Evolutionary conservation across 2,329 filamentous ascomycete species (phyloP), one percentile per base, ranked within the genome.

Genomic region (Penicillium glabrum): DNA sequence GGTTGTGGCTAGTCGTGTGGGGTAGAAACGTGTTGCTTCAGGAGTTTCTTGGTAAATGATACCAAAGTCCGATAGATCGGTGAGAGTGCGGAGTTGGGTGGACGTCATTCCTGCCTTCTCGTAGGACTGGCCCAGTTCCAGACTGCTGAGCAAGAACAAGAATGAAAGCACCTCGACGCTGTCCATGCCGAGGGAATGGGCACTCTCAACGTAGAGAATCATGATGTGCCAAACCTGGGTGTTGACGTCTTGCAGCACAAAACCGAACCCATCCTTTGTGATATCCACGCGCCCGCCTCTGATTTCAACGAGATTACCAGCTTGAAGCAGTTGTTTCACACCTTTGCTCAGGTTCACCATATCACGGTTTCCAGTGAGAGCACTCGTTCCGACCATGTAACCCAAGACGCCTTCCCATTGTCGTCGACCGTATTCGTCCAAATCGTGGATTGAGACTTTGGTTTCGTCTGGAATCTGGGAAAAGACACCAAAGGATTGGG

Each of bases 381-480:
- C 77, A 64, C 72, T 74, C 61, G 67, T 82, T 69, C 84, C 82
- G 21, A 99, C 95, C 72, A 99, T 93, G 70, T 92, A 99, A 73
- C 97, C 95, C 47, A 99, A 76, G 27, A 99, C 96, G 26, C 91
- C 89, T 74, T 99, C 96, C 93, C 95, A 99, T 70, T 96, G 93
- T 66, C 84, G 85, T 53, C 90, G 86, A 5, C 95, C 92, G 75
- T 93, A 96, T 27, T 86, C 83, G 69, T 99, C 95, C 56, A 99
- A 83, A 64, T 89, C 91, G 1, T 83, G 69, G 11, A 92, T 75
- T 57, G 89, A 86, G 48, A 95, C 84, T 48, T 85, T 83, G 54
- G 82, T 78, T 41, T 86, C 83, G 33, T 86, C 80, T 3, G 85
- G 80, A 8, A 87, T 82, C 13, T 80, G 82, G 19, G 89, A 93